These are phyloP conservation scores for Trichopus zeylanicus DNA, from an alignment of 116 monocot species.

Conservation along the genomic window DNA sequence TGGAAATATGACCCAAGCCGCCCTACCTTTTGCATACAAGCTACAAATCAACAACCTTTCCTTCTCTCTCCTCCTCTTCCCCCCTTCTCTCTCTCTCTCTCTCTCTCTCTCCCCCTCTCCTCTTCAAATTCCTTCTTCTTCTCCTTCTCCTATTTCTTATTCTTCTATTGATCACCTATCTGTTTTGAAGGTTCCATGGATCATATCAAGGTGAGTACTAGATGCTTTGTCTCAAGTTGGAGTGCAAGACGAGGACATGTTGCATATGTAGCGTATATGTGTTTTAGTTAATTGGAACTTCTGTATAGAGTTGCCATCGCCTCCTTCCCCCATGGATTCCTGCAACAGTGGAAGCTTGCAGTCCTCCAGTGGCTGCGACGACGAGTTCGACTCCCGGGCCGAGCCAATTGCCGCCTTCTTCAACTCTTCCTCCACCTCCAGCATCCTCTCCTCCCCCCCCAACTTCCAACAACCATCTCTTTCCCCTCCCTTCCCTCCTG, in stretches of 20 bases:
- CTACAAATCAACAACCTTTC: neutral
- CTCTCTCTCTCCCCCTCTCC: neutral
- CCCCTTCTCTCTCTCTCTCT: neutral
- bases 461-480: neutral
- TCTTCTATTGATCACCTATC: neutral
- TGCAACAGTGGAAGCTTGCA: constrained; percentile 39
- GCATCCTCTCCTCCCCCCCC: constrained; percentile 1
- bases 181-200: neutral
- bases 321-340: constrained; percentile 25
- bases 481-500: too few relatives aligned
- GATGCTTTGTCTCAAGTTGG: too few relatives aligned
- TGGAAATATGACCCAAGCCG: constrained; percentile 7
- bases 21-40: neutral
- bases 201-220: neutral
- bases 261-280: too few relatives aligned
- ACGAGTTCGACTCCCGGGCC: constrained; percentile 28
- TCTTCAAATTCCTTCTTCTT: neutral
- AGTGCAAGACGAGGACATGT: too few relatives aligned
- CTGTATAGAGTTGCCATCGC: too few relatives aligned
- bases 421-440: constrained; percentile 7
- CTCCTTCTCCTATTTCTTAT: neutral
- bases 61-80: neutral
- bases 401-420: constrained; percentile 12
- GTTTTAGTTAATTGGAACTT: too few relatives aligned
- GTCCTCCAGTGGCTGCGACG: constrained; percentile 37